A percentile compares a stretch with the other conserved stretches of the same genome.
Evolutionary conservation across 305 asterid species (phyloP).

Genomic region (Fraxinus ornus): DNA sequence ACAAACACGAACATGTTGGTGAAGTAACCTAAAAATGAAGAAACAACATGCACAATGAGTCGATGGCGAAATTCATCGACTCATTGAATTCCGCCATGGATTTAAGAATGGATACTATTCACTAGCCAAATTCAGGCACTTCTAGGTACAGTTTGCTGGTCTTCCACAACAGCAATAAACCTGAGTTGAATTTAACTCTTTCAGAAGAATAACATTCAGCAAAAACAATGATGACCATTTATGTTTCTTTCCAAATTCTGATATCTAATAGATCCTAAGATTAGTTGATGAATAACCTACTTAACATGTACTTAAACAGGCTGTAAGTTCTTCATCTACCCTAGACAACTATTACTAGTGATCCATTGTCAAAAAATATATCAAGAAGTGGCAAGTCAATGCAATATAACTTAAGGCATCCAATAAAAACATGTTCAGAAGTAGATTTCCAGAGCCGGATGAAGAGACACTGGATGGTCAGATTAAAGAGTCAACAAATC

Average conservation of each 20-base stretch:
- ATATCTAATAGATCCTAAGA: neutral
- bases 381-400: neutral
- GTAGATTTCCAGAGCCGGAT: neutral
- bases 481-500: neutral
- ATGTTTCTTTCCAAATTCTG: neutral
- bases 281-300: neutral
- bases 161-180: neutral
- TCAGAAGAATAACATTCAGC: neutral
- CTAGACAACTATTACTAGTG: neutral
- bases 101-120: neutral
- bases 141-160: neutral
- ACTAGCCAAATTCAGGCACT: conserved; percentile 6
- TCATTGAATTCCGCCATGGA: neutral
- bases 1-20: conserved; percentile 5
- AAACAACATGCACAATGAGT: conserved; percentile 7
- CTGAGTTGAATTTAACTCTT: neutral
- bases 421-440: neutral
- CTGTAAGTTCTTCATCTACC: neutral
- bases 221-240: neutral
- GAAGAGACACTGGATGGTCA: neutral
- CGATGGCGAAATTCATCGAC: neutral
- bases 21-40: neutral
- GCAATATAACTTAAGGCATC: neutral
- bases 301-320: neutral
- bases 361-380: neutral